Evolutionary conservation across 495 filamentous ascomycete genomes (phyloP).

Genomic region (Rusavskia elegans): DNA sequence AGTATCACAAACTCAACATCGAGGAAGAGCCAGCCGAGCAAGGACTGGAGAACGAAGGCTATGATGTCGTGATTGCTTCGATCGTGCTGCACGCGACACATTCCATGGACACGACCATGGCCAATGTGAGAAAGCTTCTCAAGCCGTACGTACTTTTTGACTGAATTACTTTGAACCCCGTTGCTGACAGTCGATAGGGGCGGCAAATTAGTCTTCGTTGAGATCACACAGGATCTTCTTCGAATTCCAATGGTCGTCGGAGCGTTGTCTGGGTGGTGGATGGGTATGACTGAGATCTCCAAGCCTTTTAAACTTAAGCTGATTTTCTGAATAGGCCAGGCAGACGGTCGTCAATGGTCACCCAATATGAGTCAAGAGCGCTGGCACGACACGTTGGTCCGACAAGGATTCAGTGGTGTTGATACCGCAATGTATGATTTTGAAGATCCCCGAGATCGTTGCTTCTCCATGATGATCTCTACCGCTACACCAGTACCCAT

Average conservation of each 20-base stretch:
- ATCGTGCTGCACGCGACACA: conserved; percentile 16
- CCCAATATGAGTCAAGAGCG: neutral
- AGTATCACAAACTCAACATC: neutral
- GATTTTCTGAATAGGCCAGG: too few relatives aligned
- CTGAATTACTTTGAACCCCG: too few relatives aligned
- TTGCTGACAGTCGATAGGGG: too few relatives aligned
- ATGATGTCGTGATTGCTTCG: conserved; percentile 10
- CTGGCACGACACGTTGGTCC: neutral
- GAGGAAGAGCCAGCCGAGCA: conserved; percentile 3
- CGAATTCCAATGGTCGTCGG: neutral
- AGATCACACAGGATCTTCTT: too few relatives aligned
- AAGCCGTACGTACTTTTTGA: conserved; percentile 4
- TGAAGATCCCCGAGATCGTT: neutral
- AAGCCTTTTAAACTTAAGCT: too few relatives aligned
- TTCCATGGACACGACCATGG: conserved; percentile 3
- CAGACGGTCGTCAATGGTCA: neutral
- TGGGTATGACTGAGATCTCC: neutral
- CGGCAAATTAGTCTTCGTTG: too few relatives aligned
- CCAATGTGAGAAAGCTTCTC: conserved; percentile 5
- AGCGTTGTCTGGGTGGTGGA: neutral
- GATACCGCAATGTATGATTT: neutral
- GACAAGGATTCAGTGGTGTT: neutral
- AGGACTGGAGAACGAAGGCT: conserved; percentile 7
- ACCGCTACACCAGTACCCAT: neutral
- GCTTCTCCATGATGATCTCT: neutral